phyloP scores from a whole-genome alignment of 1,284 basidiomycete species.

The Ganoderma lingzhi region DNA sequence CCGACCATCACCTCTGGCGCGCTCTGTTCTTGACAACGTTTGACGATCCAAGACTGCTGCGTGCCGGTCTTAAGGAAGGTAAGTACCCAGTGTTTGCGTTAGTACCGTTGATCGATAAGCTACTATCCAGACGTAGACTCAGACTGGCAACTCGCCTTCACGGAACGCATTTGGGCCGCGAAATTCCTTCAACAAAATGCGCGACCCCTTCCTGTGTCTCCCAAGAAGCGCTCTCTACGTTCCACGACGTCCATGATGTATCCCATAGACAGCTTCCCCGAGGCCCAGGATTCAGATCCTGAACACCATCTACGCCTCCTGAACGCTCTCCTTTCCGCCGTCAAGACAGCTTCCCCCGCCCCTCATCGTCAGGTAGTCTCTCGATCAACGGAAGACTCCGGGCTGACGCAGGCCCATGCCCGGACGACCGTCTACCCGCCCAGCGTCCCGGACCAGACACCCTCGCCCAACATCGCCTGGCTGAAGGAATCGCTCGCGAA shows the following conservation, averaged over 20 bases:
- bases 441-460: not conserved
- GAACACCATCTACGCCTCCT: conserved; percentile 15
- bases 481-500: conserved; percentile 31
- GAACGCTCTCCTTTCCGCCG: conserved; percentile 38
- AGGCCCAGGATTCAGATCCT: conserved; percentile 13
- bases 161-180: conserved; percentile 29
- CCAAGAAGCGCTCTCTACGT: conserved; percentile 21
- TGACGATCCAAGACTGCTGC: conserved; percentile 49
- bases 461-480: conserved; percentile 40
- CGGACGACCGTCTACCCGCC: conserved; percentile 20
- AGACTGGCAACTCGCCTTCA: conserved; percentile 34
- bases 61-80: not conserved
- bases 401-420: conserved; percentile 18
- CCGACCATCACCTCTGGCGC: conserved; percentile 60
- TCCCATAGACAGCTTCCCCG: conserved; percentile 13
- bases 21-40: conserved; percentile 55
- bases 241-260: conserved; percentile 11
- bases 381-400: not conserved
- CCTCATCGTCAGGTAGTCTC: not conserved
- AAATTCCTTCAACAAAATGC: conserved; percentile 24
- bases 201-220: conserved; percentile 12
- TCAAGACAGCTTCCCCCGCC: conserved; percentile 41
- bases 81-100: not conserved
- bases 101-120: not conserved
- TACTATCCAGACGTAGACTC: conserved; percentile 22